A percentile compares a stretch with the other conserved stretches of the same genome.
Conservation (phyloP, 495 filamentous ascomycete species). For the Penicillium maclennaniae region DNA sequence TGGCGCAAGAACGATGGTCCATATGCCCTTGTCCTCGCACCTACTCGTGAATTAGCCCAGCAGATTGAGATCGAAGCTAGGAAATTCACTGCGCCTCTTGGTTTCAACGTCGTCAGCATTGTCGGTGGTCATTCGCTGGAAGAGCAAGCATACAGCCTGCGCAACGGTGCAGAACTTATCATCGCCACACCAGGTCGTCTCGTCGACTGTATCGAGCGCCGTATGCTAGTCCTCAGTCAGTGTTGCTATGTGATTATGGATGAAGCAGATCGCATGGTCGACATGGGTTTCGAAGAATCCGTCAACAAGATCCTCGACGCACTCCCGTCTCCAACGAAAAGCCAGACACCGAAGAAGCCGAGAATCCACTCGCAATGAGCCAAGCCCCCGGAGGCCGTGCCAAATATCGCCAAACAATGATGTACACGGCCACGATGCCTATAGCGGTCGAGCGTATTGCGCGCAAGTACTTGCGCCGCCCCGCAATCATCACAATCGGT, state of each 20-base stretch:
- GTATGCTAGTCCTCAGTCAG: constrained; percentile 85
- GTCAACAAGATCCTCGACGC: constrained; percentile 98
- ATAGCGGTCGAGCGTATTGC: constrained; percentile 91
- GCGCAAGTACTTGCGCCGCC: constrained; percentile 89
- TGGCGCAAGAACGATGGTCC: constrained; percentile 85
- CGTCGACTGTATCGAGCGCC: constrained; percentile 92
- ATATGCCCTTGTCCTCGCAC: constrained; percentile 93
- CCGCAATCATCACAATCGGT: constrained; percentile 92
- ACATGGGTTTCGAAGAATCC: constrained; percentile 95
- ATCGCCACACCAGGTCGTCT: constrained; percentile 97
- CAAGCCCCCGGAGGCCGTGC: constrained; percentile 78
- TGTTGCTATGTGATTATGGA: constrained; percentile 99
- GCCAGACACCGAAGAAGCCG: constrained; percentile 91
- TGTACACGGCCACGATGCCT: constrained; percentile 99
- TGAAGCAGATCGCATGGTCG: constrained; percentile 99
- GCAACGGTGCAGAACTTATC: constrained; percentile 97
- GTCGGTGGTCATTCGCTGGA: constrained; percentile 95
- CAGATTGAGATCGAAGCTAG: constrained; percentile 94
- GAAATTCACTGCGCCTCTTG: constrained; percentile 88
- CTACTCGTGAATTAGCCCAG: constrained; percentile 97
- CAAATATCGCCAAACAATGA: constrained; percentile 97
- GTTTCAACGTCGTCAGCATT: constrained; percentile 94
- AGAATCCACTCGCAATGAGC: constrained; percentile 80
- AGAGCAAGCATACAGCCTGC: constrained; percentile 87
- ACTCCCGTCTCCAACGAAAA: constrained; percentile 93